Conservation (phyloP, 1,284 basidiomycete genomes). For the Athelia psychrophila region DNA sequence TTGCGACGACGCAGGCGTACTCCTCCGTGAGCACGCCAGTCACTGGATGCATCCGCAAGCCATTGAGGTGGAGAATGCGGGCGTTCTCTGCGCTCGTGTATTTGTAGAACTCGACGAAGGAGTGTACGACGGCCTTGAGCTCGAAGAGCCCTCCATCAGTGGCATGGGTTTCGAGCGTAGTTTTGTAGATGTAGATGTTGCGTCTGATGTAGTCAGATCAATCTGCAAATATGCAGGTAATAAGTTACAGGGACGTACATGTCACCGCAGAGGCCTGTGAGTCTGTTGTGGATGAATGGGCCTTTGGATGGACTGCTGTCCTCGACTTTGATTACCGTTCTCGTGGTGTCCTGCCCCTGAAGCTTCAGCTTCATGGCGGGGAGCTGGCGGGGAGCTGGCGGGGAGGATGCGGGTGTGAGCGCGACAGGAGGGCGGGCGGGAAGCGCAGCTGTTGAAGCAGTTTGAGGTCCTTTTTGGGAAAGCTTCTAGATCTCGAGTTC, state of each 20-base stretch:
- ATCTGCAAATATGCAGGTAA: neutral
- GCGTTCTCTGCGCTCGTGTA: constrained; percentile 23
- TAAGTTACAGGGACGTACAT: constrained; percentile 30
- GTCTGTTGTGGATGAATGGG: constrained; percentile 24
- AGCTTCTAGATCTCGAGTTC: no score
- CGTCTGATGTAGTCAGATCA: no score
- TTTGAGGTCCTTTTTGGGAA: no score
- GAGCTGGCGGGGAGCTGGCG: neutral
- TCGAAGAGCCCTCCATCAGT: constrained; percentile 6
- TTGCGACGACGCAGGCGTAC: no score
- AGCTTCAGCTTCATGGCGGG: no score
- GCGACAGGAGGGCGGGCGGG: no score
- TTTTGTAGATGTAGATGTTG: no score
- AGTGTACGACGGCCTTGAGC: constrained; percentile 14
- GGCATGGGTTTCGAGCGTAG: no score
- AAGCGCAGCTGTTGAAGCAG: no score
- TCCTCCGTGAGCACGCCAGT: no score
- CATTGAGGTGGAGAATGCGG: constrained; percentile 19
- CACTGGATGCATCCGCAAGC: no score
- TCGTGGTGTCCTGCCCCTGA: constrained; percentile 15
- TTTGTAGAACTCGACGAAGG: constrained; percentile 26
- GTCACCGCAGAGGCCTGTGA: constrained; percentile 26
- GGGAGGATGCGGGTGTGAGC: constrained; percentile 1
- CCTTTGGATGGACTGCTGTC: constrained; percentile 16
- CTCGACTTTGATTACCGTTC: constrained; percentile 27